Percentiles rank a stretch among this genome's conserved stretches.
phyloP scores from a whole-genome alignment of 2,329 filamentous ascomycete genomes.

The Aspergillus thermomutatus region DNA sequence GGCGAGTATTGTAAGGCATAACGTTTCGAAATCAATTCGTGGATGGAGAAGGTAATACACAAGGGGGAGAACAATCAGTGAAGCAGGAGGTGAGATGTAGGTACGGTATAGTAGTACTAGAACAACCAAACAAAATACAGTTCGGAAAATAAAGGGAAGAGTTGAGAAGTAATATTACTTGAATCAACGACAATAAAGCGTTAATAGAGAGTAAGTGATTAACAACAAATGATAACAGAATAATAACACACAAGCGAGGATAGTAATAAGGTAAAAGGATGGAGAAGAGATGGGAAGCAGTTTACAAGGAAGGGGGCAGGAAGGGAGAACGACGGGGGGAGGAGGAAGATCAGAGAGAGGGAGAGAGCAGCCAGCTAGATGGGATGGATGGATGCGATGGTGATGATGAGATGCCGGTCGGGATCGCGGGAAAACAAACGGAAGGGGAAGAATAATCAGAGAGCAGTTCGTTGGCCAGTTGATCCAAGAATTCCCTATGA shows the following conservation, averaged over 20 bases:
- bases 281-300: conserved; percentile 16
- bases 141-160: not conserved
- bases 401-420: not conserved
- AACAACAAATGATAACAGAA: conserved; percentile 1
- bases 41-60: conserved; percentile 9
- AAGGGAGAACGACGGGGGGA: conserved; percentile 4
- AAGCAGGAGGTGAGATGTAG: conserved; percentile 1
- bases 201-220: conserved; percentile 7
- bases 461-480: conserved; percentile 15
- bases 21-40: conserved; percentile 8
- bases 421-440: conserved; percentile 1
- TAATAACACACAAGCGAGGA: conserved; percentile 15
- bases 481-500: not conserved
- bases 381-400: conserved; percentile 3
- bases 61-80: conserved; percentile 2
- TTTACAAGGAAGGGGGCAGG: conserved; percentile 16
- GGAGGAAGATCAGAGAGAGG: conserved; percentile 8
- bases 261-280: conserved; percentile 12
- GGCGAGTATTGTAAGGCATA: conserved; percentile 95
- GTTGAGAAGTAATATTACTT: not conserved
- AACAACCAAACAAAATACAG: not conserved
- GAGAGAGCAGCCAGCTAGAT: conserved; percentile 11
- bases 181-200: not conserved
- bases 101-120: not conserved
- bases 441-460: conserved; percentile 11